These are phyloP conservation scores for Phanerodontia chrysosporium DNA, from an alignment of 768 basidiomycete species.

Conservation along the genomic window DNA sequence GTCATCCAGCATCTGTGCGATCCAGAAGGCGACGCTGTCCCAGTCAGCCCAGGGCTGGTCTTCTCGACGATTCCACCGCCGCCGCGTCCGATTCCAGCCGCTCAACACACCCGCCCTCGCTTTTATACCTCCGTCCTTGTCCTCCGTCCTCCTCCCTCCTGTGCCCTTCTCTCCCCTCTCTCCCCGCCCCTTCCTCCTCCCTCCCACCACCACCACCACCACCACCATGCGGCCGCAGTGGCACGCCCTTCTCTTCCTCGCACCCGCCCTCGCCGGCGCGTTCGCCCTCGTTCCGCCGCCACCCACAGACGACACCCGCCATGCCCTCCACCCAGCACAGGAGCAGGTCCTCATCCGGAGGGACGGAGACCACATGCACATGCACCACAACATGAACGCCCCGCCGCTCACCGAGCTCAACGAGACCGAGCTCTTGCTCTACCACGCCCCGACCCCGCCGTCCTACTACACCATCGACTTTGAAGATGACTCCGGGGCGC, in stretches of 20 bases:
- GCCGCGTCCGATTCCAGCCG: slow-evolving; percentile 15
- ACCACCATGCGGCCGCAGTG: slow-evolving; percentile 25
- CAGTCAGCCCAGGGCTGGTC: slow-evolving; percentile 1
- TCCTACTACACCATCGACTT: slow-evolving; percentile 84
- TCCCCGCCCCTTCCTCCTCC: slow-evolving; percentile 13
- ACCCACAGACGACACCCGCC: slow-evolving; percentile 16
- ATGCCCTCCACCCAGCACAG: neutral
- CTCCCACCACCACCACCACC: slow-evolving; percentile 9
- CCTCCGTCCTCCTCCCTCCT: slow-evolving; percentile 14
- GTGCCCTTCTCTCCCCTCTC: slow-evolving; percentile 9
- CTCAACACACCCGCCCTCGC: slow-evolving; percentile 2
- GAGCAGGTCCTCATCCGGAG: slow-evolving; percentile 15
- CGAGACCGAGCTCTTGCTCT: slow-evolving; percentile 65
- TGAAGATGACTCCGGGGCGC: slow-evolving; percentile 40
- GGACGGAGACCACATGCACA: slow-evolving; percentile 32
- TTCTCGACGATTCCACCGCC: slow-evolving; percentile 8
- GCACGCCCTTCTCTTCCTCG: slow-evolving; percentile 23
- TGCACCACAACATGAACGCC: slow-evolving; percentile 36
- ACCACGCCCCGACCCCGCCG: slow-evolving; percentile 67
- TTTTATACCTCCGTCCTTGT: slow-evolving; percentile 5
- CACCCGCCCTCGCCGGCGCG: slow-evolving; percentile 20
- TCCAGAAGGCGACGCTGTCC: neutral
- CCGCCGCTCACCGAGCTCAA: slow-evolving; percentile 62
- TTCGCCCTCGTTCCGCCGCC: slow-evolving; percentile 17
- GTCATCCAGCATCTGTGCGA: neutral